These are phyloP conservation scores for Cudoniella acicularis DNA, from an alignment of 495 filamentous ascomycete species.

Conservation along the genomic window DNA sequence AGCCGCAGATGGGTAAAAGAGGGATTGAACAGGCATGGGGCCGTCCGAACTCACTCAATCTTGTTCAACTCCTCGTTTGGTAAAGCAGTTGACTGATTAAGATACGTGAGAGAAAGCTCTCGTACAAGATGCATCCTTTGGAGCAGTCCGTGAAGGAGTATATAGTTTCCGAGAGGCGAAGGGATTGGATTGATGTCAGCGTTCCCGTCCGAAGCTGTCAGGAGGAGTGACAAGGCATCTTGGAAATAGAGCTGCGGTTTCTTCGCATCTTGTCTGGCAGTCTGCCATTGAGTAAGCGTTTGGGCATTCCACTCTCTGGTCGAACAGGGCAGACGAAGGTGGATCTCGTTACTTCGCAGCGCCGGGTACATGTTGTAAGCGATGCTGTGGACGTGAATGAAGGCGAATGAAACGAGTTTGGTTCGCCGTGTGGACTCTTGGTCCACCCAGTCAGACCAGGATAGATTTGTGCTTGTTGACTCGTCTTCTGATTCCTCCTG, in stretches of 20 bases:
- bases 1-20: background rate
- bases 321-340: constrained; percentile 83
- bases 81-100: background rate
- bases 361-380: constrained; percentile 87
- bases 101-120: constrained; percentile 40
- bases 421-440: constrained; percentile 89
- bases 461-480: constrained; percentile 16
- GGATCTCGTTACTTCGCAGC: constrained; percentile 87
- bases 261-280: constrained; percentile 29
- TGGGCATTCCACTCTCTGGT: constrained; percentile 81
- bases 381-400: constrained; percentile 83
- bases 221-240: constrained; percentile 10
- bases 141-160: constrained; percentile 63
- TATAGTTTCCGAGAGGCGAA: constrained; percentile 63
- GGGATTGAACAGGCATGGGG: background rate
- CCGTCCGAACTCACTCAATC: constrained; percentile 40
- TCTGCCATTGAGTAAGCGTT: constrained; percentile 47
- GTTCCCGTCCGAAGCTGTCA: background rate
- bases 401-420: constrained; percentile 79
- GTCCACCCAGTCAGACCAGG: constrained; percentile 80
- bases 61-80: constrained; percentile 36
- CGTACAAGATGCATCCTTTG: constrained; percentile 66
- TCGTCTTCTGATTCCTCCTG: background rate
- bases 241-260: constrained; percentile 12
- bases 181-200: background rate